Conservation (phyloP, 2,329 filamentous ascomycete genomes). For the Trichoderma atroviride region DNA sequence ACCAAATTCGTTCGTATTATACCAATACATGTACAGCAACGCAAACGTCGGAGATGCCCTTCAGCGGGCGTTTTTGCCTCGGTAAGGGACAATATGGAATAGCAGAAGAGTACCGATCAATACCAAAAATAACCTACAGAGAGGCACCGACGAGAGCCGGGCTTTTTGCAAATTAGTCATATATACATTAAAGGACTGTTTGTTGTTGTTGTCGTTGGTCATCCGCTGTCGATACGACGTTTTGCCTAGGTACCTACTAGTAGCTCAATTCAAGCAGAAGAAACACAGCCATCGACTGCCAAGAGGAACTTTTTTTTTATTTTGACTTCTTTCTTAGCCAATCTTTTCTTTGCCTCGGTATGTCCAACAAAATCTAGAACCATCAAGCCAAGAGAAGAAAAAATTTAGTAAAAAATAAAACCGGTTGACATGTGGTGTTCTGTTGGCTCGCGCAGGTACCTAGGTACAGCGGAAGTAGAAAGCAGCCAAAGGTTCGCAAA, state of each 20-base stretch:
- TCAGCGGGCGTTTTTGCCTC: neutral
- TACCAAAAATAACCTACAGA: neutral
- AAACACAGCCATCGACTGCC: neutral
- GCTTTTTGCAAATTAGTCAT: neutral
- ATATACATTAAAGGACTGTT: neutral
- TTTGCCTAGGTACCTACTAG: neutral
- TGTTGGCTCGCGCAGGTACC: neutral
- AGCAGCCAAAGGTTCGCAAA: neutral
- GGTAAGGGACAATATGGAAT: neutral
- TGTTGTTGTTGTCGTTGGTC: neutral
- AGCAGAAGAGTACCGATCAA: neutral
- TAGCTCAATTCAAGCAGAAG: neutral
- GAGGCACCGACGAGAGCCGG: neutral
- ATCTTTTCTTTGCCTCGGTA: neutral
- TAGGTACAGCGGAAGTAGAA: neutral
- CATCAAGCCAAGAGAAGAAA: neutral
- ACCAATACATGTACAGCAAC: neutral
- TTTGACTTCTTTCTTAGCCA: neutral
- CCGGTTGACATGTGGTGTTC: neutral
- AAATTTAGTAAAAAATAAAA: neutral
- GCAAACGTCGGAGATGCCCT: neutral
- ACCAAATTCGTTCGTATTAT: neutral
- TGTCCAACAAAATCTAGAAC: neutral
- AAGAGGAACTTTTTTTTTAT: neutral
- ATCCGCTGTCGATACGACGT: neutral